Conservation (phyloP, 1,139 yeast species). For the Hansenula lynferdii region DNA sequence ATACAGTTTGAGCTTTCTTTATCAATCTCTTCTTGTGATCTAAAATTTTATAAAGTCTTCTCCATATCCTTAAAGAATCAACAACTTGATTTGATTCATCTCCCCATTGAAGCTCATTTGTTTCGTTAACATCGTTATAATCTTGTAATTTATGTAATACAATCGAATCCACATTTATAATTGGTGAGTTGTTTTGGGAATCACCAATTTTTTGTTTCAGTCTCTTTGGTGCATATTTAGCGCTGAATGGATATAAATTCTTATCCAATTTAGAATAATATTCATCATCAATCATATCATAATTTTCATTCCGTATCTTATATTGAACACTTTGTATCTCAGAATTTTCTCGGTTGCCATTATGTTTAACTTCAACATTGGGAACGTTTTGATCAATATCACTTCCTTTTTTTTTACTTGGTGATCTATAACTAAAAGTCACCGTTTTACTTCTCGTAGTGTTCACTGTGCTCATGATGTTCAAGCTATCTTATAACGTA, state of each 20-base stretch:
- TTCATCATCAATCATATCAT: not conserved
- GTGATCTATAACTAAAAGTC: conserved; percentile 6
- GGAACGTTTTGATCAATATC: not conserved
- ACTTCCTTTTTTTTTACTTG: not conserved
- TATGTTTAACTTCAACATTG: not conserved
- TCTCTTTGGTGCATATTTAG: not conserved
- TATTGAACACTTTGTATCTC: not conserved
- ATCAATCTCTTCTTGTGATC: conserved; percentile 20
- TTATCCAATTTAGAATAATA: not conserved
- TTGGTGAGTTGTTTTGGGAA: not conserved
- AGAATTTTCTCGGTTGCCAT: too few relatives aligned
- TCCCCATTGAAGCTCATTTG: conserved; percentile 12
- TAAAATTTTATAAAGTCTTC: conserved; percentile 14
- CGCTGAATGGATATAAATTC: not conserved
- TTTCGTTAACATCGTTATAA: conserved; percentile 5
- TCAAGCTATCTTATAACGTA: not conserved
- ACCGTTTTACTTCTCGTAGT: conserved; percentile 3
- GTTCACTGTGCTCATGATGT: not conserved
- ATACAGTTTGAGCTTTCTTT: conserved; percentile 14
- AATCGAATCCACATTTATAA: not conserved
- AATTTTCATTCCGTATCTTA: not conserved
- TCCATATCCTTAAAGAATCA: conserved; percentile 12
- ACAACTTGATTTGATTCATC: conserved; percentile 9
- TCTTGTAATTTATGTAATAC: not conserved
- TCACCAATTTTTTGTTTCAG: not conserved